phyloP scores from a whole-genome alignment of 2,329 filamentous ascomycete genomes.

The Colletotrichum falcatum region DNA sequence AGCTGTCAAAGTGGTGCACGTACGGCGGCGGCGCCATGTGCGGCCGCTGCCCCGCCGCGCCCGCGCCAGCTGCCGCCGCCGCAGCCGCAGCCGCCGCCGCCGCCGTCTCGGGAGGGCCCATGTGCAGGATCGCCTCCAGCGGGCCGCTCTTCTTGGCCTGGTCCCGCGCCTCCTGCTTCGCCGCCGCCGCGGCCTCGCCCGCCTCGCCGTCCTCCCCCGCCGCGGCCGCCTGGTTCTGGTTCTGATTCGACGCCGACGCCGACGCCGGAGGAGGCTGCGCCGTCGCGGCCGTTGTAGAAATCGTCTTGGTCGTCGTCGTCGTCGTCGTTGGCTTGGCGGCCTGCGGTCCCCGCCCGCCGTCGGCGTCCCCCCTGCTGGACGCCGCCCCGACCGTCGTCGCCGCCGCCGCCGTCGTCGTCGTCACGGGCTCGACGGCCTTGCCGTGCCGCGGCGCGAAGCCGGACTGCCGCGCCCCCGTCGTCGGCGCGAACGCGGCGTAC shows the following conservation, averaged over 20 bases:
- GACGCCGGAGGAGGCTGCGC: not conserved
- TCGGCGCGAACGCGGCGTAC: conserved; percentile 52
- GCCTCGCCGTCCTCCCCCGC: conserved; percentile 1
- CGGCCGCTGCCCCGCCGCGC: conserved; percentile 63
- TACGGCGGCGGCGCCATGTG: conserved; percentile 82
- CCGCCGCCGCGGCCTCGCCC: conserved; percentile 44
- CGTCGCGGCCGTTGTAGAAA: conserved; percentile 36
- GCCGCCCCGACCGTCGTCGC: conserved; percentile 10
- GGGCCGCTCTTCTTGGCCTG: conserved; percentile 59
- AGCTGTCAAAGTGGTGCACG: conserved; percentile 97
- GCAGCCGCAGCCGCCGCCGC: too few relatives aligned
- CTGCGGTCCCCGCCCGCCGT: conserved; percentile 29
- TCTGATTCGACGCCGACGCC: not conserved
- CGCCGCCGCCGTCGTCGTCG: conserved; percentile 46
- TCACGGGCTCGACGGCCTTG: conserved; percentile 69
- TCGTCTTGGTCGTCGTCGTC: conserved; percentile 38
- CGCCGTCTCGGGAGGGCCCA: conserved; percentile 56
- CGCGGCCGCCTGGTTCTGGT: not conserved
- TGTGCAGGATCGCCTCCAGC: conserved; percentile 63
- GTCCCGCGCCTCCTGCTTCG: conserved; percentile 47
- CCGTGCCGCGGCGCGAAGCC: conserved; percentile 68
- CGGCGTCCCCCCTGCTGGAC: conserved; percentile 2
- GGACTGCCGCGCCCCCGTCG: conserved; percentile 52
- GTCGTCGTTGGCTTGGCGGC: conserved; percentile 42
- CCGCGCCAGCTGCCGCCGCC: not conserved